Evolutionary conservation across 306 rosid species (phyloP), one percentile per base, ranked within the genome.

Genomic region (Cicer cuneatum): DNA sequence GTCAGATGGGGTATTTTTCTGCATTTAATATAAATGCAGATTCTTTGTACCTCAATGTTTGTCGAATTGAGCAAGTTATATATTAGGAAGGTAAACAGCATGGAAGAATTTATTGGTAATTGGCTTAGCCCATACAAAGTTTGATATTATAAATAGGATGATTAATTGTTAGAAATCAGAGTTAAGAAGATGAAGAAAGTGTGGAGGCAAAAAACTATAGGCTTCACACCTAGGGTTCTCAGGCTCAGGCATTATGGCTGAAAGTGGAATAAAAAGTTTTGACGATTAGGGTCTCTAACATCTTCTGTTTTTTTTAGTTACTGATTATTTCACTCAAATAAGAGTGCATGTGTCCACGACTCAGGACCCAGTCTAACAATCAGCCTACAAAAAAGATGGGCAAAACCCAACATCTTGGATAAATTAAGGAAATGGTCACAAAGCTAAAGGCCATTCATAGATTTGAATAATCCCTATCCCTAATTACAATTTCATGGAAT

Each of bases 1-100:
- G 66, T 8, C 71, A 59, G 16, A 51, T 35, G 74, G 46, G 56
- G 58, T 65, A 5, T 78, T 73, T 24, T 24, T 75, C 76, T 79
- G 73, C 54, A 66, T 35, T 79, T 71, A 71, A 71, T 57, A 35
- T 62, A 49, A n/a, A 39, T 37, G 62, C 69, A 69, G 37, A 60
- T 67, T 59, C 29, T 49, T 42, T 71, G 71, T 48, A 21, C 40
- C 66, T 24, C 72, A 19, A 66, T 53, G 19, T 38, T 61, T 69
- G 49, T 33, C 21, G 18, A 45, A 45, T 69, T 52, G 40, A 69
- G 68, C 21, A 67, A 41, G 46, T 75, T 57, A 47, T 59, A 42
- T 74, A 14, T 51, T 58, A 51, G 76, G 59, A 39, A 48, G 78
- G 45, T 67, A 48, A 73, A 59, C 59, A 29, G 67, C 18, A 51